Evolutionary conservation across 768 basidiomycete genomes (phyloP), one percentile per base, ranked within the genome.

Genomic region (Lactarius sp.): DNA sequence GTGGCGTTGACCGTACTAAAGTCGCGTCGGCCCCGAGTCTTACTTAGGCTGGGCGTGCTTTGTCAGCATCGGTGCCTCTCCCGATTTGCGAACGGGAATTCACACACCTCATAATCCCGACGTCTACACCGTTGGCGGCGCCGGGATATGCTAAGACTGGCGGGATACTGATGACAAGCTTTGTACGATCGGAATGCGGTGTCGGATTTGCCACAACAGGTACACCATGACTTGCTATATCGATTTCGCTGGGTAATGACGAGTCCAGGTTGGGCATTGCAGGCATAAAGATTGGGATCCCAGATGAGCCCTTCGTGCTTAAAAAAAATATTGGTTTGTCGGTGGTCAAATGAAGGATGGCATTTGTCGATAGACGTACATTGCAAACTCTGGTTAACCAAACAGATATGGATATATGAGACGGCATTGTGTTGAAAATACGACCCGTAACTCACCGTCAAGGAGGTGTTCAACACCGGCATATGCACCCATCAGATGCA

Each of bases 21-120:
- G 10, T 31, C 39, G 16, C n/a, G 62, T 52, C 49, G 33, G 22
- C 6, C n/a, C 51, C 33, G n/a, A n/a, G 34, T 12, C 27, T 6
- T 8, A 31, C 41, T 55, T 22, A 22, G 8, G 22, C 31, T 56
- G 34, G 33, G 31, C 16, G 20, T 36, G 20, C 47, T 22, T 49
- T 49, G 41, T n/a, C 22, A 2, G 31, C 16, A 41, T 22, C 33
- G 20, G 34, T 31, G 18, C 4, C 2, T 9, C n/a, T 41, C 22
- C 31, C 22, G 4, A 7, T 3, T 41, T 36, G 34, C 39, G 12
- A 14, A 20, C 10, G 20, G 16, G 22, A 56, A 12, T 20, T 34
- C 20, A 54, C 65, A n/a, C 36, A 66, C 62, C 57, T 66, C 8
- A 13, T n/a, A n/a, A 59, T 27, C n/a, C n/a, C 18, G 12, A 34